Base-by-base conservation (phyloP, 176 grass and related monocot genomes). In the Poa annua region DNA sequence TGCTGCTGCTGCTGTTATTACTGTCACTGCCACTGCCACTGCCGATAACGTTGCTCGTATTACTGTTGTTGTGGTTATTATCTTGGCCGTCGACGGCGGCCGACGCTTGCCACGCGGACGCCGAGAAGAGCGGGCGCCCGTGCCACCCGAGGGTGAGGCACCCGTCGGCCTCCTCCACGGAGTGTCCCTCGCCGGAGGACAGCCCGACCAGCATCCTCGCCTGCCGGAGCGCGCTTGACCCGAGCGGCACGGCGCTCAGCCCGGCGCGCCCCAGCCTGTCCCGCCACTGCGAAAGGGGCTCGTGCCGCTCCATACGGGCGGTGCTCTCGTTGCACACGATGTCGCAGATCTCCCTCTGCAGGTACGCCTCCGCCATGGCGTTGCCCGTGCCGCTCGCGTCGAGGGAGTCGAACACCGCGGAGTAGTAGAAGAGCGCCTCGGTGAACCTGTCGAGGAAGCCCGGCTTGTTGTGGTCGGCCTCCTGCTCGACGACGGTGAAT, bases 121-220 rank as follows among this genome's bases (percentile, higher is more conserved):
- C 96, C 21, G 96, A 88, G 82, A 95, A 95, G 52, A 98, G 92
- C 20, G 90, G 71, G 15, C 96, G 83, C 14, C 85, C 90, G 80
- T 98, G 96, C 96, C 96, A 98, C 1, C 96, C 96, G 25, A 98
- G 96, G 33, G 89, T 91, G 6, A 98, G 84, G 84, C 96, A 95
- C 14, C 96, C 96, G 0, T 90, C 88, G 54, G 84, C 87, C 85
- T 93, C 96, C 77, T 98, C 88, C 0, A 98, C 96, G 83, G 89
- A 80, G 89, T 95, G 94, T 0, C 96, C 96, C 63, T 98, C 92
- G n/a, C 90, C 92, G 71, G 96, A 95, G 80, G 93, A 93, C 24
- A 98, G 92, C 5, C 92, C 88, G 19, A 98, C 76, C 60, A 98
- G 66, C 96, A 98, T 98, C 79, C 92, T 93, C 4, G 92, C 96